Base-by-base conservation (phyloP, 2,329 filamentous ascomycete genomes). In the Colletotrichum sublineola region DNA sequence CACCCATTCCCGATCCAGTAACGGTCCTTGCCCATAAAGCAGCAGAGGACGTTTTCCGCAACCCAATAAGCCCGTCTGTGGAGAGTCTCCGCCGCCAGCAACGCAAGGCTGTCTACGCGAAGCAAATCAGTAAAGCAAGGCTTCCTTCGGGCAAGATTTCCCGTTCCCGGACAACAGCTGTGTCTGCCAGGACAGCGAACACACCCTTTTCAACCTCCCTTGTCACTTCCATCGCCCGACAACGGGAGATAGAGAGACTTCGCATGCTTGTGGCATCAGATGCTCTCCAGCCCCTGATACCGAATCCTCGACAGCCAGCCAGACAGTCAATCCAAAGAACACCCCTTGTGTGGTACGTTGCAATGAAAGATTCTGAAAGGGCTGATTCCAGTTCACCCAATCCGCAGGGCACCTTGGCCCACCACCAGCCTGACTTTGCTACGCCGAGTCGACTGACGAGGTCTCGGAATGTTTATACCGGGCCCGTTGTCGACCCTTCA, bases 71-170 rank as follows among this genome's bases (percentile, higher is more conserved):
- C 40, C 76, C 77, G 53, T 77, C 79, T 58, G 72, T 80, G 20
- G 75, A 77, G 58, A 80, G 75, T 50, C 75, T 80, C 20, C 79
- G 79, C 62, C 78, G 77, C n/a, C 79, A 78, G 52, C 83, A 84
- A 74, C 80, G 79, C 52, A 79, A 79, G 33, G 79, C 81, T 40
- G 78, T 80, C 53, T 79, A 78, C 63, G 79, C 76, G 18, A 81
- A 78, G 69, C 78, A 79, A 65, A 78, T 79, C 36, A 75, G 80
- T 63, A 81, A 77, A 62, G 81, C 82, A 60, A 81, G 81, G 61
- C 78, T 82, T 64, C 77, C 72, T n/a, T 70, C 68, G 9, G 64
- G 66, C 53, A 66, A 53, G 38, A 31, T 70, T 50, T 44, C 70
- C 15, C 24, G 40, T 40, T 29, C 44, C 9, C 60, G 9, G 4